Evolutionary conservation across 2,329 filamentous ascomycete genomes (phyloP).

Genomic region (Cryphonectria carpinicola): DNA sequence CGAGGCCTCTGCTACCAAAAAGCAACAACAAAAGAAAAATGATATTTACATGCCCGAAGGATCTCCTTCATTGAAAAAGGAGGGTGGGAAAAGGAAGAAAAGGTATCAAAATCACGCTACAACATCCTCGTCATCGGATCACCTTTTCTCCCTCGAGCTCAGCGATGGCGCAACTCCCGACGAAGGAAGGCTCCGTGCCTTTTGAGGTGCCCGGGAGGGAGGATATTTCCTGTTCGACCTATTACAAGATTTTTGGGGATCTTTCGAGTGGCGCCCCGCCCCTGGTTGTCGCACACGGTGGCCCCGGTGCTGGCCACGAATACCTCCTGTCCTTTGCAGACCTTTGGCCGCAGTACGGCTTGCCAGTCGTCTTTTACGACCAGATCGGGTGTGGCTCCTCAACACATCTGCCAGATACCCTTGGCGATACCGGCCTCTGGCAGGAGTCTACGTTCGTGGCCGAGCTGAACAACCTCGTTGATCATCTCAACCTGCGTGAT

Average conservation of each 20-base stretch:
- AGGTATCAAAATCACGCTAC: neutral
- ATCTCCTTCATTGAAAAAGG: neutral
- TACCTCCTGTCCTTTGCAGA: slow-evolving; percentile 38
- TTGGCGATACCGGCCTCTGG: slow-evolving; percentile 32
- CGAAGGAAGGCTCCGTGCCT: slow-evolving; percentile 12
- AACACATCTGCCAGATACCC: slow-evolving; percentile 50
- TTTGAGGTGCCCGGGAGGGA: slow-evolving; percentile 7
- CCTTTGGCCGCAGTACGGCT: slow-evolving; percentile 30
- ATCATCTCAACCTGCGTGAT: slow-evolving; percentile 27
- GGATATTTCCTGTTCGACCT: slow-evolving; percentile 13
- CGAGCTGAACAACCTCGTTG: slow-evolving; percentile 34
- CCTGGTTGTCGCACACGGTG: slow-evolving; percentile 42
- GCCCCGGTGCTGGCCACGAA: slow-evolving; percentile 48
- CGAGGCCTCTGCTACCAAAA: neutral
- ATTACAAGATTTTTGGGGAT: slow-evolving; percentile 26
- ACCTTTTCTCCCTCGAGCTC: neutral
- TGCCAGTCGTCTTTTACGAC: slow-evolving; percentile 56
- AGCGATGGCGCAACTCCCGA: slow-evolving; percentile 2
- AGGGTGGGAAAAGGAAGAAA: neutral
- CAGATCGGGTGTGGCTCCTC: slow-evolving; percentile 54
- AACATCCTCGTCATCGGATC: neutral
- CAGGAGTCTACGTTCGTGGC: slow-evolving; percentile 32
- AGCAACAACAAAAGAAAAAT: neutral
- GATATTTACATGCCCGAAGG: neutral
- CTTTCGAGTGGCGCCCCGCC: slow-evolving; percentile 4